Percentiles rank a stretch among this genome's conserved stretches.
Conservation (phyloP, 2,329 filamentous ascomycete genomes). For the Colletotrichum destructivum region DNA sequence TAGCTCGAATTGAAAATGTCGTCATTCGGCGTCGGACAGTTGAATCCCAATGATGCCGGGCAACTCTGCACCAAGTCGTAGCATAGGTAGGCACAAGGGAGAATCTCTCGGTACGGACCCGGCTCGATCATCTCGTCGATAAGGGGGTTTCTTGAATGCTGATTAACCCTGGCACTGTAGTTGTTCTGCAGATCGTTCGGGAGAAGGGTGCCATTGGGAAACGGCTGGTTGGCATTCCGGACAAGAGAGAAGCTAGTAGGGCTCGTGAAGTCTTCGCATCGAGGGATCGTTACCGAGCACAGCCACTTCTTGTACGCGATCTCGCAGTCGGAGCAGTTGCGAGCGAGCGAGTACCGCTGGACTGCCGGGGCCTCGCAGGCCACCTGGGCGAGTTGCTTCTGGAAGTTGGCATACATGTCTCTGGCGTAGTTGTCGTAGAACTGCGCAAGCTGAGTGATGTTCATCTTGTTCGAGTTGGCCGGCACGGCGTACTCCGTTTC, state of each 20-base stretch:
- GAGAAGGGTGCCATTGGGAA: conserved; percentile 77
- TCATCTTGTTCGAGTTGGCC: conserved; percentile 77
- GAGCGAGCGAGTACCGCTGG: conserved; percentile 85
- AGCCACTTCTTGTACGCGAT: conserved; percentile 94
- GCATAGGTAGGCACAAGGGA: conserved; percentile 91
- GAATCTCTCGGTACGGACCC: conserved; percentile 93
- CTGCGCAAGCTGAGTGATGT: conserved; percentile 71
- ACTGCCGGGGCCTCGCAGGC: conserved; percentile 84
- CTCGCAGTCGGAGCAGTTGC: conserved; percentile 82
- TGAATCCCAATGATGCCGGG: conserved; percentile 81
- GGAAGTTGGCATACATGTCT: conserved; percentile 81
- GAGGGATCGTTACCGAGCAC: conserved; percentile 92
- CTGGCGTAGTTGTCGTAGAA: conserved; percentile 86
- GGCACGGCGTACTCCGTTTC: conserved; percentile 94
- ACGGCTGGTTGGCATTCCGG: conserved; percentile 80
- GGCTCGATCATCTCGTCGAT: conserved; percentile 83
- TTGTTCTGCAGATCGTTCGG: conserved; percentile 53
- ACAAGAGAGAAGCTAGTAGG: conserved; percentile 59
- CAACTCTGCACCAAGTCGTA: conserved; percentile 89
- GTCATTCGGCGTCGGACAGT: conserved; percentile 71
- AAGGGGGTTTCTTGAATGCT: conserved; percentile 75
- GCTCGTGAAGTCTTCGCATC: conserved; percentile 88
- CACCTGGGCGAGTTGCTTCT: conserved; percentile 85
- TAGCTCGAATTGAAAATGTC: conserved; percentile 63
- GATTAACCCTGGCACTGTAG: conserved; percentile 57